These are phyloP conservation scores for Paramecium pentaurelia DNA, from an alignment of 73 alveolate species.

Conservation along the genomic window DNA sequence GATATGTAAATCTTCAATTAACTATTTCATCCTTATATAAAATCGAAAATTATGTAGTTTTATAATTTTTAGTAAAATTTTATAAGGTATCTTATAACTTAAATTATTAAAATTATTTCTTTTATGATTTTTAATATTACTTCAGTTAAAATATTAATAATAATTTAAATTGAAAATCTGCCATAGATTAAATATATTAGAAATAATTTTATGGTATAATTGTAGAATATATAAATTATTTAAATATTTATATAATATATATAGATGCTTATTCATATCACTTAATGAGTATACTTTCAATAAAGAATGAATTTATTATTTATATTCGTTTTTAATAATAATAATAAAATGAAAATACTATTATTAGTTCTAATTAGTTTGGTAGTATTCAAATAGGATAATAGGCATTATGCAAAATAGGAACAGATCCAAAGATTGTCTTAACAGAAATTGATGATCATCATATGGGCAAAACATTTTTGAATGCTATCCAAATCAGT, in stretches of 20 bases:
- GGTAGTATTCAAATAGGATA: background rate
- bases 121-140: too few species aligned
- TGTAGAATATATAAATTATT: background rate
- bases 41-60: too few species aligned
- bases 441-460: slow-evolving; percentile 16
- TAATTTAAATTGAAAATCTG: too few species aligned
- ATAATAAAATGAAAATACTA: background rate
- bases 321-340: background rate
- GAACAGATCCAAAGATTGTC: background rate
- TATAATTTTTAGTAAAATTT: too few species aligned
- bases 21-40: too few species aligned
- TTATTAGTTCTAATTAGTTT: background rate
- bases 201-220: background rate
- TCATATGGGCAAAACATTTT: slow-evolving; percentile 30
- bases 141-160: too few species aligned
- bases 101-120: too few species aligned
- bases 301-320: background rate
- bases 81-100: too few species aligned
- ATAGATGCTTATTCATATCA: too few species aligned
- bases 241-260: too few species aligned
- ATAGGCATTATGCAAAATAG: background rate
- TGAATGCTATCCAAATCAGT: slow-evolving; percentile 24
- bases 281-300: background rate
- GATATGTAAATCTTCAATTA: too few species aligned
- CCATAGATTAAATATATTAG: too few species aligned